Percentiles rank a stretch among this genome's conserved stretches.
Conservation (phyloP, 257 asterid species). For the Parsonsia alboflavescens region DNA sequence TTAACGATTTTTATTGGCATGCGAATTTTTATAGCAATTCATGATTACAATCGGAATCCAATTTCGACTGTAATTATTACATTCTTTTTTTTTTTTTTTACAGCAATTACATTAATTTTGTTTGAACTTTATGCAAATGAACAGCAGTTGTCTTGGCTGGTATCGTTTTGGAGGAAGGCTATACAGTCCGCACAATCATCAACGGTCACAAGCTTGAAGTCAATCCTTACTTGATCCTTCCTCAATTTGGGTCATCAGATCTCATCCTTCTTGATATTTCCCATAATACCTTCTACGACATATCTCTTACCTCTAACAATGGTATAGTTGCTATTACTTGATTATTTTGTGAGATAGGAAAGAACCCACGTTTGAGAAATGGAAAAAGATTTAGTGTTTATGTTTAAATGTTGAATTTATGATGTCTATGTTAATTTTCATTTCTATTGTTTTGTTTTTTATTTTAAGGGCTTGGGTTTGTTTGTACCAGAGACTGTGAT, state of each 20-base stretch:
- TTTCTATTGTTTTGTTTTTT: background rate
- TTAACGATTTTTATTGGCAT: background rate
- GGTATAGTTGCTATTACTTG: slow-evolving; percentile 26
- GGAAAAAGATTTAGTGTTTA: background rate
- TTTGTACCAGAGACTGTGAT: slow-evolving; percentile 36
- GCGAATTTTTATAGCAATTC: too few relatives aligned
- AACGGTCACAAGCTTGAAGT: slow-evolving; percentile 60
- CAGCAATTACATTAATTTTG: background rate
- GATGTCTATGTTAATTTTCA: background rate
- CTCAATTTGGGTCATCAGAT: slow-evolving; percentile 47
- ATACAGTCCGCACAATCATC: slow-evolving; percentile 65
- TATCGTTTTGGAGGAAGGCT: slow-evolving; percentile 64
- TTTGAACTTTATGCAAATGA: background rate
- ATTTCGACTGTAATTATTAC: background rate
- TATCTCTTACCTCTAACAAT: slow-evolving; percentile 35
- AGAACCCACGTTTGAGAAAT: background rate
- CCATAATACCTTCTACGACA: slow-evolving; percentile 56
- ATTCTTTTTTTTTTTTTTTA: too few relatives aligned
- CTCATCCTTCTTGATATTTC: slow-evolving; percentile 63
- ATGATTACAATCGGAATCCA: background rate
- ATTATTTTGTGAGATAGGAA: background rate
- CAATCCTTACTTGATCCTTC: slow-evolving; percentile 49
- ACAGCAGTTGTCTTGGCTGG: slow-evolving; percentile 36
- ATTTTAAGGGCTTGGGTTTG: too few relatives aligned
- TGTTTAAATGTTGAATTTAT: background rate